These are phyloP conservation scores for Populus simonii DNA, from an alignment of 345 rosid species.

Conservation along the genomic window DNA sequence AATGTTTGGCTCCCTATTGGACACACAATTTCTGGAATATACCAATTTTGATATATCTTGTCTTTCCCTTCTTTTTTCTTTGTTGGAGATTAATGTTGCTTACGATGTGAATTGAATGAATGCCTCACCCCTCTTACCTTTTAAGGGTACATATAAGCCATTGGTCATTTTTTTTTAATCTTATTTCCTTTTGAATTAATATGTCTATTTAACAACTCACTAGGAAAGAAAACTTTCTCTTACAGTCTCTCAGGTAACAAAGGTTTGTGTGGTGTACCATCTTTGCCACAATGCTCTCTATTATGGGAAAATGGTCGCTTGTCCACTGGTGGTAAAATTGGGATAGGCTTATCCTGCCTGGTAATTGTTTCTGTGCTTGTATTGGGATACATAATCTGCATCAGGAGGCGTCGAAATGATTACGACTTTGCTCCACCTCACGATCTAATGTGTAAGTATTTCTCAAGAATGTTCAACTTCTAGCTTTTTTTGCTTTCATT, in stretches of 20 bases:
- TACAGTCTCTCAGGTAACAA: constrained; percentile 90
- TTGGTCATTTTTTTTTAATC: not conserved
- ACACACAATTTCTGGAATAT: not conserved
- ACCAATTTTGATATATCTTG: not conserved
- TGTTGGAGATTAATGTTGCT: not conserved
- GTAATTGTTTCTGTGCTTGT: constrained; percentile 40
- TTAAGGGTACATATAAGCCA: not conserved
- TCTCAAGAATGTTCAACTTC: not conserved
- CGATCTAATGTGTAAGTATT: constrained; percentile 78
- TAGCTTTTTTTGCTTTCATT: not conserved
- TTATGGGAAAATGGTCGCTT: constrained; percentile 85
- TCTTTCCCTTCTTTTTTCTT: not conserved
- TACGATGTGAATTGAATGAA: not conserved
- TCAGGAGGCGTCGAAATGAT: constrained; percentile 65
- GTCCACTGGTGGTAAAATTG: constrained; percentile 79
- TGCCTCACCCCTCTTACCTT: not conserved
- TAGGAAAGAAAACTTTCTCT: not conserved
- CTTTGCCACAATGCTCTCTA: constrained; percentile 68
- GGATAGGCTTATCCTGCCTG: constrained; percentile 56
- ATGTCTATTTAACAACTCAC: not conserved
- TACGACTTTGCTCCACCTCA: constrained; percentile 92
- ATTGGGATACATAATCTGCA: constrained; percentile 52
- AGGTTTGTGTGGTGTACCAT: constrained; percentile 82
- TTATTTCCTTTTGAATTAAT: not conserved
- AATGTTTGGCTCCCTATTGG: not conserved